Percentiles rank a stretch among this genome's conserved stretches.
Conservation (phyloP, 768 basidiomycete genomes). For the Piloderma croceum region DNA sequence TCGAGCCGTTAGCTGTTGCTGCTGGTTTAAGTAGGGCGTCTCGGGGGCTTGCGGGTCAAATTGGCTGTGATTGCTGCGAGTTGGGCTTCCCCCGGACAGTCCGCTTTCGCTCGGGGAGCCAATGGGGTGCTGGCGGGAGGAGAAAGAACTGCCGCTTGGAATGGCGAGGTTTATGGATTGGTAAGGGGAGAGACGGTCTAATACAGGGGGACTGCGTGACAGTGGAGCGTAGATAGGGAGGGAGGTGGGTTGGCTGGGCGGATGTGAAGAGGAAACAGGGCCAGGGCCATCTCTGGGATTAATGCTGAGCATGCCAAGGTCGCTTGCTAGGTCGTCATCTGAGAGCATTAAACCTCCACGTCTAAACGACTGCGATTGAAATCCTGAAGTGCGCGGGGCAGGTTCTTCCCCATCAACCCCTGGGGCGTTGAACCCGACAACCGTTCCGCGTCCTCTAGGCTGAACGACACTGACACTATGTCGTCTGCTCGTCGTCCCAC, state of each 20-base stretch:
- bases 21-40: constrained; percentile 30
- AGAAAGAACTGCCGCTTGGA: constrained; percentile 38
- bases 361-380: constrained; percentile 16
- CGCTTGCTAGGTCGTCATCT: constrained; percentile 76
- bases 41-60: constrained; percentile 45
- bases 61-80: constrained; percentile 32
- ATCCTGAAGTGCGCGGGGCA: constrained; percentile 9
- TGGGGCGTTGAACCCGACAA: constrained; percentile 66
- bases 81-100: constrained; percentile 49
- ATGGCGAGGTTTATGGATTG: constrained; percentile 60
- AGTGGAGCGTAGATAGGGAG: constrained; percentile 71
- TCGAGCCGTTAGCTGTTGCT: constrained; percentile 41
- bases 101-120: constrained; percentile 63
- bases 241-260: constrained; percentile 66
- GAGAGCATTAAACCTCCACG: constrained; percentile 63
- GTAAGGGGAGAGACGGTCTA: constrained; percentile 51
- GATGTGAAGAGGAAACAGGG: constrained; percentile 42
- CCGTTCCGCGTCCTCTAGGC: constrained; percentile 52
- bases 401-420: constrained; percentile 43
- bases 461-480: constrained; percentile 84
- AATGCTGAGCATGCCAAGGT: constrained; percentile 60
- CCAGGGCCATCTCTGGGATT: constrained; percentile 36
- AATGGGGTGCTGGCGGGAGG: constrained; percentile 43
- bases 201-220: constrained; percentile 54
- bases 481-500: constrained; percentile 76